phyloP scores from a whole-genome alignment of 352 stramenopile species.

The Phytophthora hybrid region DNA sequence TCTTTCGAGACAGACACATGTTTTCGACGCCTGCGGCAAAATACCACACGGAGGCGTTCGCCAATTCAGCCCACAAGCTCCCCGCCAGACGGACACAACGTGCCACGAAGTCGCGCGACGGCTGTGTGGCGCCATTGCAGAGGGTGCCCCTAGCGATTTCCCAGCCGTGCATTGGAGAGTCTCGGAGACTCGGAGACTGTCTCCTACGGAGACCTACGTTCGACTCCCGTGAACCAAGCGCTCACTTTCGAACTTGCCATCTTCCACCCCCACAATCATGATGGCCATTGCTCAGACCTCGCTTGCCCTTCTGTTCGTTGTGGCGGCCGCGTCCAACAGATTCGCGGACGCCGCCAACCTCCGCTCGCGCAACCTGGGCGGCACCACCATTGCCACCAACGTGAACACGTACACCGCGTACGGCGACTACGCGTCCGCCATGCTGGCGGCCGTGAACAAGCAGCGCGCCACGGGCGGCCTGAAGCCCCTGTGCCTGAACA shows the following conservation, averaged over 20 bases:
- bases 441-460: too few relatives aligned
- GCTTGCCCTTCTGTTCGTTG: slow-evolving; percentile 11
- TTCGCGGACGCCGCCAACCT: slow-evolving; percentile 2
- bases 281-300: slow-evolving; percentile 12
- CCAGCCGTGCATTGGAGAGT: not conserved
- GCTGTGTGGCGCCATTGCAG: not conserved
- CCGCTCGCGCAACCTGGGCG: slow-evolving; percentile 11
- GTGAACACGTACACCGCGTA: slow-evolving; percentile 10
- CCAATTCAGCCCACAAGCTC: slow-evolving; percentile 23
- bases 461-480: too few relatives aligned
- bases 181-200: not conserved
- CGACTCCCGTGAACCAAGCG: slow-evolving; percentile 6
- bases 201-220: too few relatives aligned
- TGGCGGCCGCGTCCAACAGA: slow-evolving; percentile 6
- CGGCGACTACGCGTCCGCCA: not conserved
- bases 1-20: slow-evolving; percentile 20
- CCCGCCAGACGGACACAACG: slow-evolving; percentile 13
- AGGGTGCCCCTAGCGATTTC: not conserved
- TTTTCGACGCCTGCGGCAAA: slow-evolving; percentile 26
- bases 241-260: not conserved
- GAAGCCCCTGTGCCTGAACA: too few relatives aligned
- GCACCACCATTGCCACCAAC: slow-evolving; percentile 19
- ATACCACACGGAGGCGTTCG: slow-evolving; percentile 23
- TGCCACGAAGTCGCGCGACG: slow-evolving; percentile 1
- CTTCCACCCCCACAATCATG: not conserved